Base-by-base conservation (phyloP, 345 rosid genomes). In the Toxicodendron radicans region DNA sequence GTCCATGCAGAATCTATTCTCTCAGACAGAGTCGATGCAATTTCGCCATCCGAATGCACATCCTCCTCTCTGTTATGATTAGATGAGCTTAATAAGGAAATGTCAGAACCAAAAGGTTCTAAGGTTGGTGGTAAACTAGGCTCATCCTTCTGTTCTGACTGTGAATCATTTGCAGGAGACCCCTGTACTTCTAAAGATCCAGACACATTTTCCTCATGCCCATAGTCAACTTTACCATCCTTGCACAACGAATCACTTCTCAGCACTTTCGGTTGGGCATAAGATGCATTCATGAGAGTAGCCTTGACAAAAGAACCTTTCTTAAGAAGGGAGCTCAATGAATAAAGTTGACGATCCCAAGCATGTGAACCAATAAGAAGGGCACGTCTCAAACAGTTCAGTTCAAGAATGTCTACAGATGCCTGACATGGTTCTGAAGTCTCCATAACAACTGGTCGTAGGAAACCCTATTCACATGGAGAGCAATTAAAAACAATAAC, bases 1-100 rank as follows among this genome's bases (percentile, higher is more conserved):
- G 90, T 84, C 99, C 99, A 96, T n/a, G 94, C 95, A n/a, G 95
- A 92, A 82, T 96, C 99, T 79, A 96, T 96, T 80, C 89, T 87
- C 80, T 88, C 97, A 4, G 98, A 93, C n/a, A 96, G 80, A 75
- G 83, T 82, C 49, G 98, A 85, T 14, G 75, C 84, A 75, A 75
- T 75, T 67, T 84, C 90, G 64, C 78, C 81, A 72, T 84, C 85
- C 49, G 84, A 82, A 72, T 80, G 86, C 11, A 73, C 11, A 64
- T 82, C 86, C 69, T 79, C 81, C 73, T 78, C 82, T 71, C 43
- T 73, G n/a, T 71, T 71, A 71, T 75, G 65, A 71, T 67, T 72
- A 81, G 66, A 17, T 14, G 81, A 78, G 56, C 73, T 38, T 72
- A 73, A 14, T 21, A 61, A 41, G 24, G 77, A 75, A 66, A 81